These are phyloP conservation scores for Mycena maculata DNA, from an alignment of 768 basidiomycete species.

Conservation along the genomic window DNA sequence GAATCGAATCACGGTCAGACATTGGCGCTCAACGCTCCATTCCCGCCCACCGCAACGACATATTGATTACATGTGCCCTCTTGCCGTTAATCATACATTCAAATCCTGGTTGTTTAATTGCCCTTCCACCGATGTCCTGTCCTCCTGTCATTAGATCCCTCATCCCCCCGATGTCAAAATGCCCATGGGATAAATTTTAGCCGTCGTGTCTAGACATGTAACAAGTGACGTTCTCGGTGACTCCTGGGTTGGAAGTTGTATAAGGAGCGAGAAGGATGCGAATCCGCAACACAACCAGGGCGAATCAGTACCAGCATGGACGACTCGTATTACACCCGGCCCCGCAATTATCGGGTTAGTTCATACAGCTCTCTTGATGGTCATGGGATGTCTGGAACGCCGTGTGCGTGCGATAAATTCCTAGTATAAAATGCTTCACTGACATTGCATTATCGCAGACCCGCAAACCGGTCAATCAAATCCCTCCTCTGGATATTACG, in stretches of 20 bases:
- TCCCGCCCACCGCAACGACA: neutral
- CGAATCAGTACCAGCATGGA: neutral
- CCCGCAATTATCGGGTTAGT: neutral
- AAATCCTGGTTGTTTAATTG: neutral
- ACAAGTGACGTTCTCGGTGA: slow-evolving; percentile 2
- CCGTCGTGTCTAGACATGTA: neutral
- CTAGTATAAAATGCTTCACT: neutral
- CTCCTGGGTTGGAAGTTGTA: neutral
- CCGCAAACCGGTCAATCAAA: neutral
- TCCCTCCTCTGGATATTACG: neutral
- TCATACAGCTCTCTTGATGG: slow-evolving; percentile 19
- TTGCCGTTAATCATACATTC: neutral
- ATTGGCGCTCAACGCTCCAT: neutral
- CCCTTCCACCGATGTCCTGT: neutral
- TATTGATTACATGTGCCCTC: neutral
- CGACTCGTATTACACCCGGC: neutral
- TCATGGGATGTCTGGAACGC: slow-evolving; percentile 5
- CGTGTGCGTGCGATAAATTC: neutral
- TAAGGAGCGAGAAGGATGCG: slow-evolving; percentile 1
- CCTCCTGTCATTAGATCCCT: neutral
- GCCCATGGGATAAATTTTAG: neutral
- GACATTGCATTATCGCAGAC: neutral
- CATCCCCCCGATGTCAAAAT: slow-evolving; percentile 12
- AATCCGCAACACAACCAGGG: neutral
- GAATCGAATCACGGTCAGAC: neutral